Conservation (phyloP, 2,329 filamentous ascomycete genomes). For the Coniochaeta sp. region DNA sequence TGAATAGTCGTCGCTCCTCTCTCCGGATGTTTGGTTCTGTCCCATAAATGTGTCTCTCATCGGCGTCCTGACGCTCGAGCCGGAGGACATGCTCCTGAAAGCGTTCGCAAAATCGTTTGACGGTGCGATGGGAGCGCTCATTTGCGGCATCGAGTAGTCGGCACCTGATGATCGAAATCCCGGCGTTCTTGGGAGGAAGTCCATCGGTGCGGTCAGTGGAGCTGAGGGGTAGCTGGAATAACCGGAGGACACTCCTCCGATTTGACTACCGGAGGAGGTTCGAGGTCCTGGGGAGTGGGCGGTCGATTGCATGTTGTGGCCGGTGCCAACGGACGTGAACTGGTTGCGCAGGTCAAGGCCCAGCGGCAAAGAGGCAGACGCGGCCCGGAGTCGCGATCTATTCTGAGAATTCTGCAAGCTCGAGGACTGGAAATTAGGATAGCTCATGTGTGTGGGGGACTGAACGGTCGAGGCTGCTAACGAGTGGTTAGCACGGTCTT, state of each 20-base stretch:
- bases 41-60: constrained; percentile 36
- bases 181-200: constrained; percentile 41
- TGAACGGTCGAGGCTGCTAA: constrained; percentile 37
- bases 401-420: constrained; percentile 35
- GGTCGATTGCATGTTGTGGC: constrained; percentile 18
- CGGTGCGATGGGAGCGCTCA: constrained; percentile 47
- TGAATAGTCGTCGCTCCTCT: constrained; percentile 19
- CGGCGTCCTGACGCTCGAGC: constrained; percentile 30
- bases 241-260: constrained; percentile 30
- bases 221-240: constrained; percentile 48
- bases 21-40: constrained; percentile 13
- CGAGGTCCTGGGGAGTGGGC: constrained; percentile 27
- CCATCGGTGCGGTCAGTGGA: constrained; percentile 45
- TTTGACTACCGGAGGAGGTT: constrained; percentile 30
- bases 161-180: constrained; percentile 24
- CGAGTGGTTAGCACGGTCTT: neutral
- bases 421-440: constrained; percentile 33
- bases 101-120: constrained; percentile 45
- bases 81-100: constrained; percentile 34
- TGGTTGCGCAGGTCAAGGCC: constrained; percentile 38
- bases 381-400: constrained; percentile 41
- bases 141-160: constrained; percentile 46
- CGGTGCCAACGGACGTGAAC: constrained; percentile 29
- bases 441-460: constrained; percentile 43
- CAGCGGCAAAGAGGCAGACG: constrained; percentile 38